Evolutionary conservation across 345 rosid genomes (phyloP).

Genomic region (Eucalyptus fibrosa): DNA sequence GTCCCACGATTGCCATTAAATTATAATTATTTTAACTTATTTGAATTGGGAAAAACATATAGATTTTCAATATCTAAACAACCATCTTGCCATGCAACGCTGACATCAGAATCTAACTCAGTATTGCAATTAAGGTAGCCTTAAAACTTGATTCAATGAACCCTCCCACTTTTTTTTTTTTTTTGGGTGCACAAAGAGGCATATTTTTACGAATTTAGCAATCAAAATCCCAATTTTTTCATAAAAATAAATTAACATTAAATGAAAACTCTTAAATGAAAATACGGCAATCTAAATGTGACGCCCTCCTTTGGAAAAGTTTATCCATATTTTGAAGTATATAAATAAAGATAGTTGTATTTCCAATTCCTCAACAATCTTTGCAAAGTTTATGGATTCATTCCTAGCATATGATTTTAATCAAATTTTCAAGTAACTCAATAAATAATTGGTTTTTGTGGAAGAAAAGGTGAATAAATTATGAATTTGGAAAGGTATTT

Average conservation of each 20-base stretch:
- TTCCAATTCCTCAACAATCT: neutral
- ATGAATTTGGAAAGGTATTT: neutral
- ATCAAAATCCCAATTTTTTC: neutral
- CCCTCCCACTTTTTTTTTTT: neutral
- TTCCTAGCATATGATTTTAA: neutral
- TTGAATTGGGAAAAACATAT: fast-evolving
- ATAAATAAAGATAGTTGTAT: neutral
- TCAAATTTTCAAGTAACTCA: neutral
- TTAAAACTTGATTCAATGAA: neutral
- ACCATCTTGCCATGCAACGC: neutral
- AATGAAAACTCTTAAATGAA: neutral
- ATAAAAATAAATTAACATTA: neutral
- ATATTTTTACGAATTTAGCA: neutral
- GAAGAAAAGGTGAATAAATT: neutral
- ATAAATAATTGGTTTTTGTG: neutral
- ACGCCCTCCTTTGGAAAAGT: neutral
- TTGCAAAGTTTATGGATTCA: neutral
- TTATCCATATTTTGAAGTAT: neutral
- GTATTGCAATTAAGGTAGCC: neutral
- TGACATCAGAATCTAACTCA: neutral
- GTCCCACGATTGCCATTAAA: neutral
- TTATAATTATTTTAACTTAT: neutral
- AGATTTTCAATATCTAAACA: neutral
- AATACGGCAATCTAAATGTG: neutral
- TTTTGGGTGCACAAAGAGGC: neutral